Base-by-base conservation (phyloP, 805 yeast species). In the Metschnikowia baotianmanensis region DNA sequence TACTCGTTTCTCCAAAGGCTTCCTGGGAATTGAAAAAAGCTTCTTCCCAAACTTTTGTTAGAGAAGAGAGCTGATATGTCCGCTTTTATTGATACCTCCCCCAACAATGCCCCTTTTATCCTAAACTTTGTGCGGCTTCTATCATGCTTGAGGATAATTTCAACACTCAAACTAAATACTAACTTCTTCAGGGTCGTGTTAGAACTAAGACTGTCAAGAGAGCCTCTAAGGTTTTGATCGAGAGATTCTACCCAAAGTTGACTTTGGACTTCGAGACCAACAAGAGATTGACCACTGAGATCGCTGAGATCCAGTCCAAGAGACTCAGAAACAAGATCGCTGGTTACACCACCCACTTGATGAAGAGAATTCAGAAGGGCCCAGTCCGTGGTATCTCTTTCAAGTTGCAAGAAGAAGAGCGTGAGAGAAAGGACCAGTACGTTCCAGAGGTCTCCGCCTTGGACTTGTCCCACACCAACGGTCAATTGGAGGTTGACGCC, bases 361-460 rank as follows among this genome's bases (percentile, higher is more conserved):
- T 93, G 99, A 93, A 88, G 83, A 90, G 99, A 82, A 93, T 93
- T 71, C 98, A 95, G 80, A 93, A 91, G 83, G 99, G 99, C 73
- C 99, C 99, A 81, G 99, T 93, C 66, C 90, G 98, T 84, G 99
- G 99, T 80, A 95, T 93, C 64, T 93, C 99, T 65, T 93, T 93
- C 96, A 95, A 95, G 78, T 87, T 93, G 71, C 99, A 93, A 83
- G 99, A 93, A 82, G 99, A 93, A 81, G 99, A 93, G 85, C 91
- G 99, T 84, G 99, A 93, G 82, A 87, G 99, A 81, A 93, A 95
- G 80, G 98, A 93, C 78, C 99, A 93, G 81, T 93, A 90, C 78
- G 99, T 95, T 67, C 99, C 99, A 78, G 98, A 90, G 74, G 95
- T 90, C 69, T 95, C 99, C 70, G 99, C 99, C 75, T 87, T 93